Evolutionary conservation across 2,329 filamentous ascomycete genomes (phyloP), one percentile per base, ranked within the genome.

Genomic region (Trichophyton rubrum): DNA sequence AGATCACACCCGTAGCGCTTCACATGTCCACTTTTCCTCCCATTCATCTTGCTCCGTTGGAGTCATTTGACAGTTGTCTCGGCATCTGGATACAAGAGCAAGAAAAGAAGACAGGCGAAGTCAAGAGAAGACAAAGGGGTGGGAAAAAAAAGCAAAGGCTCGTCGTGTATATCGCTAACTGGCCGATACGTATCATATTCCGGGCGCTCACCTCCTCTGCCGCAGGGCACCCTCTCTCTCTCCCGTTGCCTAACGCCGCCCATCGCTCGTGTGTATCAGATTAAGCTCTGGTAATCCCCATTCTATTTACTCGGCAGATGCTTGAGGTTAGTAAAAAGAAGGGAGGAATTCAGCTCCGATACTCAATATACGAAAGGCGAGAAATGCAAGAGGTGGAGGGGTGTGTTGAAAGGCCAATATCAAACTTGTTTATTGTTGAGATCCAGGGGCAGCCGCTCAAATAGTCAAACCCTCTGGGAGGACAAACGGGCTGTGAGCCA

Each of bases 1-100:
- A 51, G 45, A 51, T 55, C 51, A 33, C 51, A 55, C 51, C 17
- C 51, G 51, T 38, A 55, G 24, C 51, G 27, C 51, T 55, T 33
- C 30, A 35, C 30, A 33, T 35, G 30, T 55, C 51, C 51, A 55
- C 51, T 55, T 55, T 55, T 55, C 27, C 33, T n/a, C 27, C 27
- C 24, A 55, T 55, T 30, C 30, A 55, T 55, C 45, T 27, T 51
- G 45, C 45, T 27, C 45, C 45, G 22, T 51, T 22, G 7, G 43
- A 30, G 22, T 51, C 45, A 51, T 22, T 51, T 51, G 45, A 51
- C 45, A 27, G 20, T 22, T 24, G 8, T 22, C 45, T 51, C 45
- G 45, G 45, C 45, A 51, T 51, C 8, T 30, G 45, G 30, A 38
- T 38, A 38, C 11, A 9, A 38, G 33, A 38, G 33, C 33, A 38